These are phyloP conservation scores for Saccharomycopsis crataegensis DNA, from an alignment of 1,139 yeast genomes.

Conservation along the genomic window DNA sequence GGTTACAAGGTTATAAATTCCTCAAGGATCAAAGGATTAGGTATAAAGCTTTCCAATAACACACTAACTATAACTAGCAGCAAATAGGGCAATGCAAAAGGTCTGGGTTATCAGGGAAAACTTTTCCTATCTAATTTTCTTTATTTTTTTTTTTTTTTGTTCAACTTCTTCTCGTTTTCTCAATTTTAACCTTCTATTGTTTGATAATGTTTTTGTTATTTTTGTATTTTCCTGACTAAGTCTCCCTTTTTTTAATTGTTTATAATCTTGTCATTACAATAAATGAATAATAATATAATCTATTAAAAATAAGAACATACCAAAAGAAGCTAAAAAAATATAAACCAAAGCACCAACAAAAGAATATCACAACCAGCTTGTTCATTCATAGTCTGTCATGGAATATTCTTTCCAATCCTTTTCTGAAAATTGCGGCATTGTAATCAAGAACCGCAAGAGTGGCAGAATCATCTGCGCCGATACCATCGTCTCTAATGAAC, in stretches of 20 bases:
- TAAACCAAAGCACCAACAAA: not conserved
- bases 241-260: not conserved
- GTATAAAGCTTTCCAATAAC: not conserved
- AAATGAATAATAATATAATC: not conserved
- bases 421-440: constrained; percentile 68
- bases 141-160: not conserved
- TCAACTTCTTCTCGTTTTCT: not conserved
- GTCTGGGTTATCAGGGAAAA: not conserved
- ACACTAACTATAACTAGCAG: too few relatives aligned
- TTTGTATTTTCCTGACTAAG: not conserved
- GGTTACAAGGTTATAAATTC: constrained; percentile 14
- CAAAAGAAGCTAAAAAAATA: not conserved
- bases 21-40: not conserved
- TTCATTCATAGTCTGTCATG: constrained; percentile 20
- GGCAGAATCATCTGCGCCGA: constrained; percentile 34
- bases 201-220: not conserved
- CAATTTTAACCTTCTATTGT: not conserved
- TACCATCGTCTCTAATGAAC: constrained; percentile 54
- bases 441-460: constrained; percentile 78
- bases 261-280: not conserved
- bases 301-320: not conserved
- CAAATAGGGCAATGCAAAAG: too few relatives aligned
- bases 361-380: not conserved
- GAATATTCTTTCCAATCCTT: constrained; percentile 38
- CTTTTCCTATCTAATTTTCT: not conserved